phyloP scores from a whole-genome alignment of 169 alveolate species.

The Pseudocohnilembus persalinus region DNA sequence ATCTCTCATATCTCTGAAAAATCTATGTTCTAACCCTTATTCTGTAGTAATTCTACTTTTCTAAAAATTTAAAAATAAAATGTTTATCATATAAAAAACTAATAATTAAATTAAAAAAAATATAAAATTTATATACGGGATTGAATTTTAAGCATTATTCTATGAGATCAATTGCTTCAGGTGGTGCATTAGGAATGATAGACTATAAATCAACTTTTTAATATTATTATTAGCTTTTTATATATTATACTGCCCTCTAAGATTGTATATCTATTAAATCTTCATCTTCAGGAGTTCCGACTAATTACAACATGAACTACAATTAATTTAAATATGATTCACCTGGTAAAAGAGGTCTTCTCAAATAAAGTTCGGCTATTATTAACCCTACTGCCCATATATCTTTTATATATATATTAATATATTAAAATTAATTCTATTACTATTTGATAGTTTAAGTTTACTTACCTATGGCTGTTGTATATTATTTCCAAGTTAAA shows the following conservation, averaged over 20 bases:
- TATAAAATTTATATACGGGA: slow-evolving; percentile 13
- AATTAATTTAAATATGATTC: slow-evolving; percentile 42
- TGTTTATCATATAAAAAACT: background rate
- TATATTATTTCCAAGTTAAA: slow-evolving; percentile 46
- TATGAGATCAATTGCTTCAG: slow-evolving; percentile 40
- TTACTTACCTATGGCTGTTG: slow-evolving; percentile 49
- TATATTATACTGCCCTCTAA: slow-evolving; percentile 35
- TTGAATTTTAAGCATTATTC: slow-evolving; percentile 20
- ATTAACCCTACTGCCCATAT: slow-evolving; percentile 61
- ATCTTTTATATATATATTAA: too few relatives aligned
- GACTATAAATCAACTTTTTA: slow-evolving; percentile 14
- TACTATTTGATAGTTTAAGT: too few relatives aligned
- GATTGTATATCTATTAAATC: slow-evolving; percentile 45
- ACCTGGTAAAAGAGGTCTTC: slow-evolving; percentile 60
- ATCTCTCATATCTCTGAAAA: slow-evolving; percentile 54
- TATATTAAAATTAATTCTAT: too few relatives aligned
- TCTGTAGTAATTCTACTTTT: slow-evolving; percentile 65
- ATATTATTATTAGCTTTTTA: slow-evolving; percentile 22
- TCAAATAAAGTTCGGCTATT: slow-evolving; percentile 49
- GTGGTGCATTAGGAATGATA: slow-evolving; percentile 27
- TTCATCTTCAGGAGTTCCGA: slow-evolving; percentile 32
- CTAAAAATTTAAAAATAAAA: too few relatives aligned
- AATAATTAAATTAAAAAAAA: background rate
- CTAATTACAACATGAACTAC: slow-evolving; percentile 27
- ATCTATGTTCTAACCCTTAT: slow-evolving; percentile 65